phyloP scores from a whole-genome alignment of 2,329 filamentous ascomycete species.

The Cladosporium halotolerans region DNA sequence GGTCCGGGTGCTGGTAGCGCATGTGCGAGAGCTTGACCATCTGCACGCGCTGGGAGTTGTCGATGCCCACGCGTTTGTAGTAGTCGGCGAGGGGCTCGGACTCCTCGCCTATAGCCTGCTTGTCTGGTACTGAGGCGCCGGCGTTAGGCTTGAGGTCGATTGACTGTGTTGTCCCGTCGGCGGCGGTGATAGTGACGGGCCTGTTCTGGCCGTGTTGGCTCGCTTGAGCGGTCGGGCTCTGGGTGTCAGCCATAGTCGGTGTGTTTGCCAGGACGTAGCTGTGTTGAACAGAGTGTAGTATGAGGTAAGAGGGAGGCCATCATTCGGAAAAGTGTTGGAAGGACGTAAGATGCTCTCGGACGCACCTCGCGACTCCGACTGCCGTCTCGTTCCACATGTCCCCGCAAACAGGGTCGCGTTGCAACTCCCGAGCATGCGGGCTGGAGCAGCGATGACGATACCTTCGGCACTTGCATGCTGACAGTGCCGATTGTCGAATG shows the following conservation, averaged over 20 bases:
- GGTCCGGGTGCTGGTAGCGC: slow-evolving; percentile 49
- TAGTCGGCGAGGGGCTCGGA: slow-evolving; percentile 33
- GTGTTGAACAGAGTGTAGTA: slow-evolving; percentile 5
- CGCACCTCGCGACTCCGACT: not conserved
- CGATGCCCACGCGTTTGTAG: slow-evolving; percentile 36
- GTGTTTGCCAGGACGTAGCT: not conserved
- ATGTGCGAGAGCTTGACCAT: slow-evolving; percentile 46
- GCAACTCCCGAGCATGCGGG: not conserved
- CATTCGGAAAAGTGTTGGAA: not conserved
- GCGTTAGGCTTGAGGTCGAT: slow-evolving; percentile 31
- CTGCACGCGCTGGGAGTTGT: slow-evolving; percentile 40
- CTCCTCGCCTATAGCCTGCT: slow-evolving; percentile 31
- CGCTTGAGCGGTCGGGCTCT: slow-evolving; percentile 17
- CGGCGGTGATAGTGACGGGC: slow-evolving; percentile 23
- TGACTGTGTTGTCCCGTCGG: slow-evolving; percentile 15
- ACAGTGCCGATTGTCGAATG: not conserved
- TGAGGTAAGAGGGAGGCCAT: not conserved
- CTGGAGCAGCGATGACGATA: too few species aligned
- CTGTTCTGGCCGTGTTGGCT: slow-evolving; percentile 21
- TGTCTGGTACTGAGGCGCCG: slow-evolving; percentile 35
- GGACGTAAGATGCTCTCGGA: too few species aligned
- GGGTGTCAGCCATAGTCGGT: slow-evolving; percentile 17
- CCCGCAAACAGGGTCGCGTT: not conserved
- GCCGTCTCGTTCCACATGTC: not conserved
- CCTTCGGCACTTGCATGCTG: not conserved